phyloP scores from a whole-genome alignment of 257 asterid species.

The Echium plantagineum region DNA sequence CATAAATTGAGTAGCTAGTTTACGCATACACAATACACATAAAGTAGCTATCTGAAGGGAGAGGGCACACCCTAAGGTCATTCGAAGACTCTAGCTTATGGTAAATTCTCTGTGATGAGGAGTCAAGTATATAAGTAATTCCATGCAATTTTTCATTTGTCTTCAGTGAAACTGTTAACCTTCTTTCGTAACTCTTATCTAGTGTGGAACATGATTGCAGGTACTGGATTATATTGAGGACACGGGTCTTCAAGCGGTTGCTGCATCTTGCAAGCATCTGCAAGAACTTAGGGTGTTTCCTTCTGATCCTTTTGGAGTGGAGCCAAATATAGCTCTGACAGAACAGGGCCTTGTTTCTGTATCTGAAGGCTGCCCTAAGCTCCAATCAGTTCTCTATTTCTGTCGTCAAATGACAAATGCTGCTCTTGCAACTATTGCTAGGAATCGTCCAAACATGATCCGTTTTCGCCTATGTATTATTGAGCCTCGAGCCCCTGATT shows the following conservation, averaged over 20 bases:
- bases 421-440: neutral
- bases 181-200: neutral
- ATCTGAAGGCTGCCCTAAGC: neutral
- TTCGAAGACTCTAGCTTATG: neutral
- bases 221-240: conserved; percentile 19
- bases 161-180: neutral
- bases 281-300: conserved; percentile 6
- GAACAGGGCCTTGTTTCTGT: neutral
- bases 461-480: neutral
- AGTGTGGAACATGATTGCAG: conserved; percentile 3
- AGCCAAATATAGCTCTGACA: conserved; percentile 1
- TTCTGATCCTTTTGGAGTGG: neutral
- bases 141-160: neutral
- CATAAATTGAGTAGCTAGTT: no score
- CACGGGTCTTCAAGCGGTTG: conserved; percentile 12
- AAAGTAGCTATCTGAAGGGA: no score
- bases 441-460: neutral
- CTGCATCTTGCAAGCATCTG: conserved; percentile 5
- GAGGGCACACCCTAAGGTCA: no score
- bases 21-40: no score
- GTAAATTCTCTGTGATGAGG: neutral
- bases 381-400: neutral
- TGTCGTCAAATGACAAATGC: neutral
- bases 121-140: neutral
- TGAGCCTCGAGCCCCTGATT: conserved; percentile 1